Evolutionary conservation across 768 basidiomycete species (phyloP), one percentile per base, ranked within the genome.

Genomic region (Pisolithus tinctorius): DNA sequence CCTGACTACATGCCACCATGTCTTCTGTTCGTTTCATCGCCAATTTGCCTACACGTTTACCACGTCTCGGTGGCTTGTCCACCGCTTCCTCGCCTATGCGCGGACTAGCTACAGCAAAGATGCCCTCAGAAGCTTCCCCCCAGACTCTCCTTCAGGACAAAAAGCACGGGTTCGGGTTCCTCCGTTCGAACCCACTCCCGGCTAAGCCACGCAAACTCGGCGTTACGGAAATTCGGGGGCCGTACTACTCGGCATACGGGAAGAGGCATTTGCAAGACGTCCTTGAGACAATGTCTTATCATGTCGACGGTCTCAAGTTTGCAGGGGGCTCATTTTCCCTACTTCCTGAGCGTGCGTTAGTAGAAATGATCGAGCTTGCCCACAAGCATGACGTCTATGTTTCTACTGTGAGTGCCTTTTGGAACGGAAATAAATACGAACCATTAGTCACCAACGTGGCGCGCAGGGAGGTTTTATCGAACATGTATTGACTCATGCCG

Each of bases 251-350:
- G n/a, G 68, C 70, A 0, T 72, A 74, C 25, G 71, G 71, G 11
- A 60, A 65, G 50, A 70, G 69, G 2, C 72, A 75, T 54, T 62
- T 74, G 16, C 63, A 74, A 38, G 72, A 76, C 43, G 55, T 74
- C 2, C 66, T 74, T 4, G 61, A 62, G 45, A 69, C 74, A 50
- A 72, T 73, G 71, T 68, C 71, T 6, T 65, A 69, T 42, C 72
- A 67, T 53, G 71, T 74, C 23, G 75, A 77, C 50, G 70, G 74
- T 0, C 60, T 76, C 46, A 75, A 77, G 57, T 75, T 74, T 48
- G 73, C 72, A 1, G 72, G 73, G 5, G 74, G 74, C 11, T 68
- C 67, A 0, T 74, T 74, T 53, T 66, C 68, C 39, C 64, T 73
- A 44, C 72, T 76, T 68, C 75, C 73, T 0, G 63, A 68, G 56